Evolutionary conservation across 192 early-diverging fungal genomes (phyloP).

Genomic region (Phlyctochytrium arcticum): DNA sequence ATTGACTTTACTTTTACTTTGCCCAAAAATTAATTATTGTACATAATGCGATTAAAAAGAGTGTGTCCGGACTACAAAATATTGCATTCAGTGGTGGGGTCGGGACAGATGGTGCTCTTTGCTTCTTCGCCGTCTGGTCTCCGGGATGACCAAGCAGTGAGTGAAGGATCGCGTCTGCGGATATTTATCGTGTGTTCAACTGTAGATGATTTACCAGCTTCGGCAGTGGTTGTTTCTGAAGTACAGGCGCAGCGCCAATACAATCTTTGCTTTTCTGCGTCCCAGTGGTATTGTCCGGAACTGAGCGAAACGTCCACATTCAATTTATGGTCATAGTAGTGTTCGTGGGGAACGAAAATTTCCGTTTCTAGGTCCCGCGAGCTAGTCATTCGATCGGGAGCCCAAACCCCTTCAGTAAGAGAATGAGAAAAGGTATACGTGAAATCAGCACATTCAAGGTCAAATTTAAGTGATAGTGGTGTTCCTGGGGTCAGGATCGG

Average conservation of each 20-base stretch:
- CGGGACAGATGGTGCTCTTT: too few relatives aligned
- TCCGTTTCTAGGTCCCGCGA: constrained; percentile 8
- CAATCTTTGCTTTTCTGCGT: background rate
- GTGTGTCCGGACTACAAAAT: too few relatives aligned
- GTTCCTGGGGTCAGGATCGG: constrained; percentile 29
- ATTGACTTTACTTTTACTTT: too few relatives aligned
- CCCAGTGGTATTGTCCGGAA: background rate
- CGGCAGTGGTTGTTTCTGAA: too few relatives aligned
- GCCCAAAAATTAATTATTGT: too few relatives aligned
- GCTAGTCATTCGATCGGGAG: background rate
- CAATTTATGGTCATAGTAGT: constrained; percentile 9
- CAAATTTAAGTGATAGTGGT: constrained; percentile 19
- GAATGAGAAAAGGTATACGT: constrained; percentile 25
- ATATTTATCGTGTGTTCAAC: too few relatives aligned
- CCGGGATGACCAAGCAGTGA: too few relatives aligned
- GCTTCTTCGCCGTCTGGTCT: too few relatives aligned
- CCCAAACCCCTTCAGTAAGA: background rate
- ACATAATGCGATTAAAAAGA: too few relatives aligned
- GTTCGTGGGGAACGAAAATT: constrained; percentile 21
- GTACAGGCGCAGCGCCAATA: background rate
- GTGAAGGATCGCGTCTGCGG: too few relatives aligned
- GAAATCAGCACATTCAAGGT: constrained; percentile 20
- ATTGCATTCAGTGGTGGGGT: too few relatives aligned
- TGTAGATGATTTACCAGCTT: too few relatives aligned
- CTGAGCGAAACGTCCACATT: constrained; percentile 10